Evolutionary conservation across 2,329 filamentous ascomycete species (phyloP).

Genomic region (Neofusicoccum cordaticola): DNA sequence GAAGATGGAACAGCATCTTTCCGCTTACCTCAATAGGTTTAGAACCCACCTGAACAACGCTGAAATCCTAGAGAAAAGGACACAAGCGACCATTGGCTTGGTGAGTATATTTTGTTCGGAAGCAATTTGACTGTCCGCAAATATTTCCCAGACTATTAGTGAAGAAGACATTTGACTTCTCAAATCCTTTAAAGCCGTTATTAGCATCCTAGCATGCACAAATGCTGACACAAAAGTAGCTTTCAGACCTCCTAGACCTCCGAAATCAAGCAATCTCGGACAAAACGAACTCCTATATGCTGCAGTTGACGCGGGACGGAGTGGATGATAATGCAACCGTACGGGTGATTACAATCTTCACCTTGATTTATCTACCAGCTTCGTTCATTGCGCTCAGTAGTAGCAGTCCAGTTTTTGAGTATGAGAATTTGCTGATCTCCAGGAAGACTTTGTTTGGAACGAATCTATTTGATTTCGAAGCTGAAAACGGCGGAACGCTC

Average conservation of each 20-base stretch:
- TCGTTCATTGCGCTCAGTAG: conserved; percentile 20
- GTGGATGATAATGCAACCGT: conserved; percentile 22
- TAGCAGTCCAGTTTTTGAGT: not conserved
- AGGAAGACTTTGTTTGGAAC: conserved; percentile 19
- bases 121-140: too few species aligned
- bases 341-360: conserved; percentile 21
- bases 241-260: conserved; percentile 17
- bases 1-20: not conserved
- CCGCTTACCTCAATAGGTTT: not conserved
- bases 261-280: conserved; percentile 18
- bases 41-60: conserved; percentile 12
- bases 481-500: not conserved
- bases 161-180: too few species aligned
- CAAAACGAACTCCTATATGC: conserved; percentile 19
- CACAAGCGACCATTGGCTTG: conserved; percentile 18
- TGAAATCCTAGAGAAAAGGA: conserved; percentile 14
- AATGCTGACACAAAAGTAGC: not conserved
- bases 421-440: not conserved
- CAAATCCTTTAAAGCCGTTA: too few species aligned
- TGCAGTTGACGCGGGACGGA: conserved; percentile 18
- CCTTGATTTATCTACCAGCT: conserved; percentile 23
- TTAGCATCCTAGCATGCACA: too few species aligned
- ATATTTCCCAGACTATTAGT: too few species aligned
- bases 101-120: not conserved
- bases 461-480: conserved; percentile 20